phyloP scores from a whole-genome alignment of 768 basidiomycete species.

The Pisolithus marmoratus region DNA sequence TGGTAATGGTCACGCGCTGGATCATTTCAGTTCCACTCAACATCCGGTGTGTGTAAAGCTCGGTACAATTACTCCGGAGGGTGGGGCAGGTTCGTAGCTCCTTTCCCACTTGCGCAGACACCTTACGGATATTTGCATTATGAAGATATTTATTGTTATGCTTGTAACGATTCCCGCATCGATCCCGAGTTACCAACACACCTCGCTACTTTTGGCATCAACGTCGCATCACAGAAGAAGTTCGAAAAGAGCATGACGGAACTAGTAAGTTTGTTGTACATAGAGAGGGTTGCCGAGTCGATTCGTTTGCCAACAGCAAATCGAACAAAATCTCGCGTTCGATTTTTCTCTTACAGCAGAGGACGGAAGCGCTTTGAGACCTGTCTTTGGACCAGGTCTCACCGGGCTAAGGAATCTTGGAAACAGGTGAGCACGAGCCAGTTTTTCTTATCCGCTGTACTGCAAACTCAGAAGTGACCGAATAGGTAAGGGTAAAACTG shows the following conservation, averaged over 20 bases:
- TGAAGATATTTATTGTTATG: constrained; percentile 89
- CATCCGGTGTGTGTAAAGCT: constrained; percentile 89
- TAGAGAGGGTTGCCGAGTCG: not conserved
- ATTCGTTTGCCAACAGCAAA: constrained; percentile 53
- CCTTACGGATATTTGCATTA: not conserved
- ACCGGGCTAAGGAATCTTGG: constrained; percentile 92
- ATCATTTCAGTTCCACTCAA: constrained; percentile 63
- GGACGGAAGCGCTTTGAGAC: constrained; percentile 81
- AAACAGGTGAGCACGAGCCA: constrained; percentile 54
- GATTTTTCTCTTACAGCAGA: constrained; percentile 89
- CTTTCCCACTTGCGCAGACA: not conserved
- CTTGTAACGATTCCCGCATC: constrained; percentile 75
- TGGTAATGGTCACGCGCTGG: constrained; percentile 87
- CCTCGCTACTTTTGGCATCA: constrained; percentile 81
- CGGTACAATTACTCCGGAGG: constrained; percentile 95
- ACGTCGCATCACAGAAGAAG: constrained; percentile 74
- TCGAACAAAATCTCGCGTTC: constrained; percentile 92
- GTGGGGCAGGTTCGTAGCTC: constrained; percentile 63
- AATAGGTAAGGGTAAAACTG: not conserved
- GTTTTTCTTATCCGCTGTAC: not conserved
- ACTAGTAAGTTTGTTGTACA: constrained; percentile 46
- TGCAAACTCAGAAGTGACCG: not conserved
- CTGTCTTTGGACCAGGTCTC: constrained; percentile 81
- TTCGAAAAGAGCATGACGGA: constrained; percentile 98
- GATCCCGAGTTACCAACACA: constrained; percentile 74